Evolutionary conservation across 179 eudicot genomes (phyloP).

Genomic region (Actinidia arguta): DNA sequence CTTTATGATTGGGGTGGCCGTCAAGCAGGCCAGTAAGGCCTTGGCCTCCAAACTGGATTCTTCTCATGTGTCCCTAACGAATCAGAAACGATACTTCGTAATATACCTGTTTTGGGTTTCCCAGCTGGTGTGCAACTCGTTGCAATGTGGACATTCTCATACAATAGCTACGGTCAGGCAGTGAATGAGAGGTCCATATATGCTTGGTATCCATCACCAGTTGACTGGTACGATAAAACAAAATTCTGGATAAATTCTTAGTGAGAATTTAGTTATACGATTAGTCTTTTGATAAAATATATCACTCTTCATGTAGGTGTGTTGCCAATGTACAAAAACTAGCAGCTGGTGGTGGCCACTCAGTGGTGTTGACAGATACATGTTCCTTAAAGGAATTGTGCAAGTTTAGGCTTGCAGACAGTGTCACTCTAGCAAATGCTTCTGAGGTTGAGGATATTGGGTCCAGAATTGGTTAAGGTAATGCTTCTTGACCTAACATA

Average conservation of each 20-base stretch:
- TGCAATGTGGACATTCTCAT: conserved; percentile 95
- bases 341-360: conserved; percentile 99
- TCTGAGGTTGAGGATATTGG: conserved; percentile 85
- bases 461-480: conserved; percentile 88
- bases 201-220: conserved; percentile 99
- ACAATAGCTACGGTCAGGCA: conserved; percentile 96
- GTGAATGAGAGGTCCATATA: conserved; percentile 86
- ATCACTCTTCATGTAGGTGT: conserved; percentile 63
- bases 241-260: neutral
- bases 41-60: conserved; percentile 79
- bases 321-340: conserved; percentile 94
- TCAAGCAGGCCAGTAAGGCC: conserved; percentile 93
- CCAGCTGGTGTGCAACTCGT: conserved; percentile 78
- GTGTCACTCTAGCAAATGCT: conserved; percentile 72
- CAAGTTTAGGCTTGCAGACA: conserved; percentile 89
- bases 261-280: neutral
- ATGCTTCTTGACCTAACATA: neutral
- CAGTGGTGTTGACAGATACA: conserved; percentile 97
- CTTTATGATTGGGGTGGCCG: conserved; percentile 99
- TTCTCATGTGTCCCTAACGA: conserved; percentile 73
- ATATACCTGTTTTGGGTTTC: conserved; percentile 80
- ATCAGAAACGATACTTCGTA: conserved; percentile 69
- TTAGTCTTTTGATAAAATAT: conserved; percentile 22
- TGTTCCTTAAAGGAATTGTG: conserved; percentile 93
- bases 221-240: conserved; percentile 79